These are phyloP conservation scores for Apiospora saccharicola DNA, from an alignment of 2,329 filamentous ascomycete genomes.

Conservation along the genomic window DNA sequence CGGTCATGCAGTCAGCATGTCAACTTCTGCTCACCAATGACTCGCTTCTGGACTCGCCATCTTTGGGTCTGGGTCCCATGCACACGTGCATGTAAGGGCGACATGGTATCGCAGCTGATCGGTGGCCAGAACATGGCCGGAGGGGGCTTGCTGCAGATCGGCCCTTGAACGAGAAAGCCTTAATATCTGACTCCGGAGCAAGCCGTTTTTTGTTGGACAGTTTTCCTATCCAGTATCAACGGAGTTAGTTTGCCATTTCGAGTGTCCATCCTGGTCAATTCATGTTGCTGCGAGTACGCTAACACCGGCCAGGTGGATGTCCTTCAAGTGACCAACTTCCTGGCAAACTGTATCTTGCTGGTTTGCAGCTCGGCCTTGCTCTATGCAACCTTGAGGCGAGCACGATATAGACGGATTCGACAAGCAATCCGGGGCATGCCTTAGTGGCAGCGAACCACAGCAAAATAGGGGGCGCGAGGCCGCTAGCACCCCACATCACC, in stretches of 20 bases:
- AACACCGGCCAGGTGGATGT: not conserved
- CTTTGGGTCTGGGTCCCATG: not conserved
- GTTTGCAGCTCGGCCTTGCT: not conserved
- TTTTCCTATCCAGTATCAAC: not conserved
- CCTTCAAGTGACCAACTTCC: not conserved
- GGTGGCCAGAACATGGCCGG: not conserved
- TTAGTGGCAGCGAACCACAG: not conserved
- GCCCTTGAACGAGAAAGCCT: not conserved
- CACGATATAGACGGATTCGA: not conserved
- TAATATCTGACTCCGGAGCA: not conserved
- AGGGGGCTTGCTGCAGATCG: constrained; percentile 3
- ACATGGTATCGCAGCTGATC: not conserved
- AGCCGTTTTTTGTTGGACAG: not conserved
- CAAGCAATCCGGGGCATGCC: not conserved
- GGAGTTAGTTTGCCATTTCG: not conserved
- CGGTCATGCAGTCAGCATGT: not conserved
- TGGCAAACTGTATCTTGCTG: not conserved
- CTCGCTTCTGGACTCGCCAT: not conserved
- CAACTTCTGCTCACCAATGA: not conserved
- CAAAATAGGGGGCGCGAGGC: not conserved
- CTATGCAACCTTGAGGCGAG: not conserved
- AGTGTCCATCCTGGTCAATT: not conserved
- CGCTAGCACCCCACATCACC: constrained; percentile 3
- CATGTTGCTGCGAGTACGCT: not conserved
- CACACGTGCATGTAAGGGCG: constrained; percentile 15